Conservation (phyloP, 441 rosid species). For the Metrosideros polymorpha region DNA sequence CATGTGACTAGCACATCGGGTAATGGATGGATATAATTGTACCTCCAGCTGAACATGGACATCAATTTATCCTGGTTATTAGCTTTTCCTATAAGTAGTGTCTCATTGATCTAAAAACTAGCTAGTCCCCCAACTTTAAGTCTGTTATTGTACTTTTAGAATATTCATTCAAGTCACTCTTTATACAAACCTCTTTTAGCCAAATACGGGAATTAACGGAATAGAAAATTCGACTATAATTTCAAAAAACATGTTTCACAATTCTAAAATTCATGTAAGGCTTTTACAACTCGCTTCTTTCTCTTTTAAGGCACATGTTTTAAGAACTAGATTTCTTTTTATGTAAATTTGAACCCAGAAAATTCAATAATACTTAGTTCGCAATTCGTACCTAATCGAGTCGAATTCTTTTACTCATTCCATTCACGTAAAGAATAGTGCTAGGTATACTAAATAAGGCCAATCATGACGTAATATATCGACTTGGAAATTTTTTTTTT, state of each 20-base stretch:
- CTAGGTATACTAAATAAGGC: neutral
- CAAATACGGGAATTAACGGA: neutral
- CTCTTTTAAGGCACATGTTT: neutral
- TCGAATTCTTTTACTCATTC: neutral
- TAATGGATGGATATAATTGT: neutral
- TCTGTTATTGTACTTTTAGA: neutral
- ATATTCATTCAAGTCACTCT: neutral
- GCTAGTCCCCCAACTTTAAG: neutral
- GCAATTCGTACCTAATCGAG: neutral
- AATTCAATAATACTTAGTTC: neutral
- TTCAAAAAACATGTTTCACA: neutral
- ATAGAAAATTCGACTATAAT: neutral
- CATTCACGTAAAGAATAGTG: neutral
- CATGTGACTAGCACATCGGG: neutral
- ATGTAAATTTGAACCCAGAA: neutral
- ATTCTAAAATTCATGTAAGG: neutral
- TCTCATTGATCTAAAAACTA: neutral
- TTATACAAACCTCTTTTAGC: neutral
- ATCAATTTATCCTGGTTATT: no score
- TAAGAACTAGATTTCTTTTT: neutral
- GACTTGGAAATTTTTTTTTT: no score
- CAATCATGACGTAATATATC: neutral
- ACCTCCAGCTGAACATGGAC: no score
- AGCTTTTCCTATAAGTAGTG: neutral
- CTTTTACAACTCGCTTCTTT: neutral